Evolutionary conservation across 2,329 filamentous ascomycete species (phyloP).

Genomic region (Phoma herbarum): DNA sequence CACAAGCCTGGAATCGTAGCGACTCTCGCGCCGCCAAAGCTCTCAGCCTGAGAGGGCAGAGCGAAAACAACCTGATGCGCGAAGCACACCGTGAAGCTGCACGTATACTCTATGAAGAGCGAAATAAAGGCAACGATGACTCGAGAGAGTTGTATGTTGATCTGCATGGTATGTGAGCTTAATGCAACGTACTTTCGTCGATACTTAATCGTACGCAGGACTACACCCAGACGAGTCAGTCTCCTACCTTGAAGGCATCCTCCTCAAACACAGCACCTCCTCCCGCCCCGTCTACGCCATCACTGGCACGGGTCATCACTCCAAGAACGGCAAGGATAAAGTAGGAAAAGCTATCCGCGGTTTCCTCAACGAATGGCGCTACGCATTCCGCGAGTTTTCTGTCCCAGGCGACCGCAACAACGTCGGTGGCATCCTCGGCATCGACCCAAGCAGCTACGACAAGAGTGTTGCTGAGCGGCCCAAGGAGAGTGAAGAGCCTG

Average conservation of each 20-base stretch:
- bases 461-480: conserved; percentile 51
- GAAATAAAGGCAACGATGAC: conserved; percentile 73
- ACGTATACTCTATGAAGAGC: conserved; percentile 88
- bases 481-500: conserved; percentile 45
- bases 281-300: conserved; percentile 88
- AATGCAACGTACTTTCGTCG: no score
- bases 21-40: conserved; percentile 96
- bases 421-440: conserved; percentile 70
- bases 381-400: conserved; percentile 94
- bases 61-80: conserved; percentile 96
- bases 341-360: conserved; percentile 91
- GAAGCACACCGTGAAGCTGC: conserved; percentile 96
- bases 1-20: conserved; percentile 98
- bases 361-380: conserved; percentile 95
- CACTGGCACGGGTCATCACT: conserved; percentile 95
- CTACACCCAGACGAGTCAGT: conserved; percentile 98
- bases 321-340: conserved; percentile 98
- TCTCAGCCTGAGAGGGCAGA: conserved; percentile 90
- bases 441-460: conserved; percentile 69
- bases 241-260: conserved; percentile 87
- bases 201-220: conserved; percentile 53
- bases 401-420: conserved; percentile 95
- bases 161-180: conserved; percentile 69
- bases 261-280: conserved; percentile 80
- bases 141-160: conserved; percentile 88